These are phyloP conservation scores for Laetiporus sulphureus DNA, from an alignment of 1,284 basidiomycete genomes.

Conservation along the genomic window DNA sequence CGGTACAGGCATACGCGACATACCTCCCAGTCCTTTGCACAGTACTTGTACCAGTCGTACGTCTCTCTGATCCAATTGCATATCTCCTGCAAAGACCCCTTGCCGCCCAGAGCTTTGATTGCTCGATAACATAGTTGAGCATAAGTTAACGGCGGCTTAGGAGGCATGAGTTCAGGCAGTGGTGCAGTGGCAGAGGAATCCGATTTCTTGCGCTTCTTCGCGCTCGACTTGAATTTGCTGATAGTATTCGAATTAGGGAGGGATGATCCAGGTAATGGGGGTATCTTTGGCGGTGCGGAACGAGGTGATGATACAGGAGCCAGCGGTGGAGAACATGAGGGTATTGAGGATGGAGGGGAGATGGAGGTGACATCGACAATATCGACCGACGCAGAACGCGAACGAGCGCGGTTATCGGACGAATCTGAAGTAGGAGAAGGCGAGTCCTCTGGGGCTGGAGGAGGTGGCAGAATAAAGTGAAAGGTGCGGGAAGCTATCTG, in stretches of 20 bases:
- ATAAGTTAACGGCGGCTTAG: slow-evolving; percentile 72
- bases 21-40: slow-evolving; percentile 76
- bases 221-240: slow-evolving; percentile 36
- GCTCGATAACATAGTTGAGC: slow-evolving; percentile 75
- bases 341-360: slow-evolving; percentile 74
- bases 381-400: slow-evolving; percentile 63
- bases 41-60: slow-evolving; percentile 84
- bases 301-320: slow-evolving; percentile 23
- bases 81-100: slow-evolving; percentile 88
- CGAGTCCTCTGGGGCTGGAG: slow-evolving; percentile 66
- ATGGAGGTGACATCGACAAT: slow-evolving; percentile 76
- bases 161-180: slow-evolving; percentile 69
- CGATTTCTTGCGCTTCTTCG: slow-evolving; percentile 71
- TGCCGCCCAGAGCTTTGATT: slow-evolving; percentile 73
- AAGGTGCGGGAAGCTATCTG: slow-evolving; percentile 98
- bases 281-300: slow-evolving; percentile 21
- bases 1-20: slow-evolving; percentile 21
- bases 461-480: slow-evolving; percentile 87
- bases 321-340: slow-evolving; percentile 64
- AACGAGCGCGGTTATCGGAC: slow-evolving; percentile 51
- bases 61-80: slow-evolving; percentile 87
- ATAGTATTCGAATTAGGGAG: slow-evolving; percentile 61
- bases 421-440: slow-evolving; percentile 67
- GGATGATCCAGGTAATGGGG: slow-evolving; percentile 29
- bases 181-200: slow-evolving; percentile 37